These are phyloP conservation scores for Conticribra guillardii DNA, from an alignment of 108 stramenopile species.

Conservation along the genomic window DNA sequence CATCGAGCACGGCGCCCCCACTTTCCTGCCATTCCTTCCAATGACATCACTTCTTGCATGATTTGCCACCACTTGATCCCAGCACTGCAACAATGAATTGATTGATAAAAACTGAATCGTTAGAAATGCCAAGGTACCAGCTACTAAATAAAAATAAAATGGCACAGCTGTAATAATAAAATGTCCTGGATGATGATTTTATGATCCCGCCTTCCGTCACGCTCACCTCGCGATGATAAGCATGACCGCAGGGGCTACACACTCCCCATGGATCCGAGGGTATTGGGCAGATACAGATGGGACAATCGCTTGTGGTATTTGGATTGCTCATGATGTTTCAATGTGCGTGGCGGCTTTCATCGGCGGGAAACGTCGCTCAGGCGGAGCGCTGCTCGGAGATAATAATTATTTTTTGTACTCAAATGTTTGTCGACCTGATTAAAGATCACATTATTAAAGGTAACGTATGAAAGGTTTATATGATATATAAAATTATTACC, in stretches of 20 bases:
- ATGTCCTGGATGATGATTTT: neutral
- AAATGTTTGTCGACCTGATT: no score
- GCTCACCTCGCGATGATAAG: conserved; percentile 14
- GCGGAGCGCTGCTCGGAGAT: no score
- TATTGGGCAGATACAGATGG: conserved; percentile 25
- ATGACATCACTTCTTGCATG: neutral
- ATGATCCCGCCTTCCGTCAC: no score
- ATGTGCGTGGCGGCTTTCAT: no score
- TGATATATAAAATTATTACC: no score
- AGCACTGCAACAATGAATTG: conserved; percentile 1
- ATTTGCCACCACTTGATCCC: conserved; percentile 1
- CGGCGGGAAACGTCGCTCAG: no score
- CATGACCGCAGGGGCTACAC: conserved; percentile 14
- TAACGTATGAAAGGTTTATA: no score
- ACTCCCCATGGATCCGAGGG: conserved; percentile 4
- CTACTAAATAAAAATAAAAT: neutral
- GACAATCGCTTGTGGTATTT: conserved; percentile 14
- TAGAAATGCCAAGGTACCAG: no score
- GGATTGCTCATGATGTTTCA: neutral
- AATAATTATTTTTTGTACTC: no score
- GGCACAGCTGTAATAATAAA: neutral
- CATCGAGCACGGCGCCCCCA: neutral
- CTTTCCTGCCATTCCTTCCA: neutral
- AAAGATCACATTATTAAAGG: no score
- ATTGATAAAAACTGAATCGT: no score